Base-by-base conservation (phyloP, 75 land plant genomes). In the Pinus taeda region DNA sequence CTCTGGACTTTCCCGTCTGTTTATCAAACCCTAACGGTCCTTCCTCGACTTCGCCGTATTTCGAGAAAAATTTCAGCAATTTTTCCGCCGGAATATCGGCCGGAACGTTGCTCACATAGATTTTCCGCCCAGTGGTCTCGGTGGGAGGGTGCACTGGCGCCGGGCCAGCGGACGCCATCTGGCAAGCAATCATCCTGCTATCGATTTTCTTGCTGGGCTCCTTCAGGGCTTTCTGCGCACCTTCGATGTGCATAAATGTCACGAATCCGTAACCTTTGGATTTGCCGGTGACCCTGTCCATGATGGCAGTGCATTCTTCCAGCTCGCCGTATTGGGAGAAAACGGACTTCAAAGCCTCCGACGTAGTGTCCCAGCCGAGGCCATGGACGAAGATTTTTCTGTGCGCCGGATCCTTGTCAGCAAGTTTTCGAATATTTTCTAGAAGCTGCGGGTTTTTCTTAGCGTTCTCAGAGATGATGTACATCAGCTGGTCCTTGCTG, bases 321-420 rank as follows among this genome's bases (percentile, higher is more conserved):
- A 90, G 81, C 15, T 87, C 90, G 57, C 89, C 92, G 76, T 82
- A 90, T 30, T 30, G 33, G 33, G 33, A 30, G 33, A 30, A 30
- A 30, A 30, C 33, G 1, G 33, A 30, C 33, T 33, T 82, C 37
- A 90, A 81, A 26, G 59, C 61, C 9, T 90, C 93, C 15, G 85
- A 73, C 57, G 88, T 85, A 78, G 93, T 88, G 67, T 85, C 87
- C 88, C 88, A 82, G 20, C 88, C 83, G 59, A 90, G 82, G 39
- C 90, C 93, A 30, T 88, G 88, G 72, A 90, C 83, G 81, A 90
- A 90, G 65, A 90, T 83, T 84, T 90, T 88, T 24, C 93, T 83
- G 69, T 81, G 82, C 22, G 84, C 58, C 4, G 81, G 82, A 74
- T 90, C 90, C 17, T 74, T 67, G 78, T 88, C 90, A 55, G 87